Evolutionary conservation across 768 basidiomycete species (phyloP).

Genomic region (Podaxis sp.): DNA sequence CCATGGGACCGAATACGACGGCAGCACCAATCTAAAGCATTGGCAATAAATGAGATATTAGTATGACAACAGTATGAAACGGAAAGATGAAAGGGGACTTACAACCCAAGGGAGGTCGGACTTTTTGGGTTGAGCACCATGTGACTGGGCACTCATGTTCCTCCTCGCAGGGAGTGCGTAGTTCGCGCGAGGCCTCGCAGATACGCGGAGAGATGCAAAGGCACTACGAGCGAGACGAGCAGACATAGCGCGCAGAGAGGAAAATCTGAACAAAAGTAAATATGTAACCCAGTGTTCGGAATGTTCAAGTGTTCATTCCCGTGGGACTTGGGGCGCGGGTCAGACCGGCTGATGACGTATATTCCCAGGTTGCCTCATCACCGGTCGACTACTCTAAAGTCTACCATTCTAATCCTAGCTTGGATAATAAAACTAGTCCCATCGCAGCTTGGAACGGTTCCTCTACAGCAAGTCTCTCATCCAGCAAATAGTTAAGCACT

Average conservation of each 20-base stretch:
- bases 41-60: slow-evolving; percentile 5
- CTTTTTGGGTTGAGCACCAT: slow-evolving; percentile 32
- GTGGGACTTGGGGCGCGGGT: slow-evolving; percentile 32
- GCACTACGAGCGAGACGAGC: slow-evolving; percentile 36
- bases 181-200: slow-evolving; percentile 26
- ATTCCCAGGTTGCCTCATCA: slow-evolving; percentile 4
- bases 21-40: slow-evolving; percentile 38
- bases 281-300: slow-evolving; percentile 11
- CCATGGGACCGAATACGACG: slow-evolving; percentile 40
- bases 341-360: slow-evolving; percentile 32
- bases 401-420: slow-evolving; percentile 36
- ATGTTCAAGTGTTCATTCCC: slow-evolving; percentile 14
- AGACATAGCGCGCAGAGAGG: slow-evolving; percentile 30
- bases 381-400: neutral
- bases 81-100: slow-evolving; percentile 19
- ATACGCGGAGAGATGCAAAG: slow-evolving; percentile 32
- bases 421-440: slow-evolving; percentile 42
- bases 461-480: slow-evolving; percentile 30
- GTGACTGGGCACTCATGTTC: slow-evolving; percentile 37
- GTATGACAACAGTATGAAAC: slow-evolving; percentile 14
- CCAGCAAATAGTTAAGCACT: slow-evolving; percentile 32
- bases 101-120: slow-evolving; percentile 48
- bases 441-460: slow-evolving; percentile 51
- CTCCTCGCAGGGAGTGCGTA: slow-evolving; percentile 27
- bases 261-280: slow-evolving; percentile 3